Evolutionary conservation across 2,329 filamentous ascomycete genomes (phyloP).

Genomic region (Pseudonectria foliicola): DNA sequence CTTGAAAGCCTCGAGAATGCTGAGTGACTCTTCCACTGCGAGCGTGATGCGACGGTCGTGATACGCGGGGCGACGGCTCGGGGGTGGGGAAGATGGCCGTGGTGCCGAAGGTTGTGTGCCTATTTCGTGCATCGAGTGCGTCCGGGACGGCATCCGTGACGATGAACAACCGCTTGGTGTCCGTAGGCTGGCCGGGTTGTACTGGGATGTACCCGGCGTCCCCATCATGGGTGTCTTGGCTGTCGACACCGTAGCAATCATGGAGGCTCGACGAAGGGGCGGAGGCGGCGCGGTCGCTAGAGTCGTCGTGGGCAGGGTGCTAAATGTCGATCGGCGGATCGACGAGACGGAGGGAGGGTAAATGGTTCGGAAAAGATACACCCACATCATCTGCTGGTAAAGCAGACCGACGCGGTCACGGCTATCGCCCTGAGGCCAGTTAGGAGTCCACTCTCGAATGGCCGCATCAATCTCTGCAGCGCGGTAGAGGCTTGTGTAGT

Average conservation of each 20-base stretch:
- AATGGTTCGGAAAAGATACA: slow-evolving; percentile 56
- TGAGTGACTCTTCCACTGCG: slow-evolving; percentile 50
- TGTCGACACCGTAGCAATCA: slow-evolving; percentile 25
- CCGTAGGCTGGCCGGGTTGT: slow-evolving; percentile 8
- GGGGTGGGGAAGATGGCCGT: slow-evolving; percentile 36
- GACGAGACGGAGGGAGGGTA: slow-evolving; percentile 41
- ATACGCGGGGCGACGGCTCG: slow-evolving; percentile 39
- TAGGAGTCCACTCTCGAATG: slow-evolving; percentile 67
- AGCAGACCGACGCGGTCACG: slow-evolving; percentile 49
- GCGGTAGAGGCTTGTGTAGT: slow-evolving; percentile 64
- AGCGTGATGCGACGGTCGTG: slow-evolving; percentile 45
- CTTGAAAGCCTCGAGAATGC: slow-evolving; percentile 47
- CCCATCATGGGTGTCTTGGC: slow-evolving; percentile 13
- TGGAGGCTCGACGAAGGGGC: slow-evolving; percentile 27
- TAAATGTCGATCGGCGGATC: slow-evolving; percentile 25
- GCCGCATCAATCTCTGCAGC: slow-evolving; percentile 70
- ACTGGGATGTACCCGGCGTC: not conserved
- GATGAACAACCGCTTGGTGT: slow-evolving; percentile 25
- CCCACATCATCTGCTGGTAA: slow-evolving; percentile 61
- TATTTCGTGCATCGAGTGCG: slow-evolving; percentile 34
- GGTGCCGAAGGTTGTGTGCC: slow-evolving; percentile 16
- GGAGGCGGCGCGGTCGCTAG: slow-evolving; percentile 12
- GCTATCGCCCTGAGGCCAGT: slow-evolving; percentile 50
- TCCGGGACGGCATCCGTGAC: slow-evolving; percentile 30
- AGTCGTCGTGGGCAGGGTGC: slow-evolving; percentile 17